These are phyloP conservation scores for Oryza longistaminata DNA, from an alignment of 176 grass and related monocot genomes.

Conservation along the genomic window DNA sequence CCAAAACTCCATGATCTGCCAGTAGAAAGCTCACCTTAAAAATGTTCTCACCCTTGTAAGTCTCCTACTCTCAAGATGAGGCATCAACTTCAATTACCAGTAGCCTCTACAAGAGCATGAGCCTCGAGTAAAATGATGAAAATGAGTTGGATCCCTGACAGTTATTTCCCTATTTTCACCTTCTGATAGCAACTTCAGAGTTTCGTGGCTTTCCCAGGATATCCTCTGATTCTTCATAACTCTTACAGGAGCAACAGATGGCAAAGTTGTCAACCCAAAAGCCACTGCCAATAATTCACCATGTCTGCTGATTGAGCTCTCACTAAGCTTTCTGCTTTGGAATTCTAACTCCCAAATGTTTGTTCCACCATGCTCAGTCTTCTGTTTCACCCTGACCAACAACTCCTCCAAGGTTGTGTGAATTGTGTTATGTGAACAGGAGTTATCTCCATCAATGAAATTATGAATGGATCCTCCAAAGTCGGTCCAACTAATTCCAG, in stretches of 20 bases:
- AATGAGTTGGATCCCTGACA: slow-evolving; percentile 63
- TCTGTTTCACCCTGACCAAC: slow-evolving; percentile 59
- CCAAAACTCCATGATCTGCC: background rate
- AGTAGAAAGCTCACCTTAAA: slow-evolving; percentile 13
- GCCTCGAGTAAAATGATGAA: slow-evolving; percentile 73
- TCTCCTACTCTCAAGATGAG: background rate
- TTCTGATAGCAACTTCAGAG: slow-evolving; percentile 67
- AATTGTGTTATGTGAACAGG: slow-evolving; percentile 32
- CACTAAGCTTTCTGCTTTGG: slow-evolving; percentile 47
- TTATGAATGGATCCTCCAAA: slow-evolving; percentile 51
- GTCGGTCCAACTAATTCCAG: slow-evolving; percentile 63
- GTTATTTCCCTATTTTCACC: slow-evolving; percentile 63
- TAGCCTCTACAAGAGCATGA: slow-evolving; percentile 78
- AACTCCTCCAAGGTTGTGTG: slow-evolving; percentile 42
- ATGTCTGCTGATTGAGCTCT: slow-evolving; percentile 53
- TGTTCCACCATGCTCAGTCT: slow-evolving; percentile 21
- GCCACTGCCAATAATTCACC: slow-evolving; percentile 63
- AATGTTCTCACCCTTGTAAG: slow-evolving; percentile 7
- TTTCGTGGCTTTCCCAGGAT: slow-evolving; percentile 66
- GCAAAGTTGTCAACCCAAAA: slow-evolving; percentile 52
- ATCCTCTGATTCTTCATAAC: slow-evolving; percentile 85
- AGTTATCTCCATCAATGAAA: slow-evolving; percentile 46
- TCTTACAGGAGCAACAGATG: slow-evolving; percentile 43
- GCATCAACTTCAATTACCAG: slow-evolving; percentile 47
- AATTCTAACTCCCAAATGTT: slow-evolving; percentile 62